Evolutionary conservation across 495 filamentous ascomycete genomes (phyloP), one percentile per base, ranked within the genome.

Genomic region (Pyrenopolyporus hunteri): DNA sequence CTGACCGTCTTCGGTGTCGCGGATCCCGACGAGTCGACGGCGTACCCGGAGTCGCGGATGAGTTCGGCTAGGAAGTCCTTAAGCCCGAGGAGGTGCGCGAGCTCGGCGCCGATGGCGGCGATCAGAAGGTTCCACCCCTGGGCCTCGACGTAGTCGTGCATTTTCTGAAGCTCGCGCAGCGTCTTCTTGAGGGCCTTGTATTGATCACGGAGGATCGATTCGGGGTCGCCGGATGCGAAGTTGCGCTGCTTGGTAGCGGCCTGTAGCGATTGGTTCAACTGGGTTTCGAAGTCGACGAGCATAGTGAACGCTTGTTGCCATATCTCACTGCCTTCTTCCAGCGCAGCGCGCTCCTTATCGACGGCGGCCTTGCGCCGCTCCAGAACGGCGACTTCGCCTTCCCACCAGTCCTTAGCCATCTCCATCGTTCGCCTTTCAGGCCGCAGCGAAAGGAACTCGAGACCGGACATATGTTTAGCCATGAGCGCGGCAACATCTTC

Each of bases 41-140:
- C 68, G 28, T 73, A 72, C 1, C 70, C 69, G 1, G 67, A 63
- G 9, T 46, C 47, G 2, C 69, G 66, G 9, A 90, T 71, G 1
- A 77, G 78, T 13, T 75, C 78, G 26, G 81, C 74, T 44, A 98
- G 75, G 59, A 96, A 80, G 1, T 74, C 74, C 51, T 83, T 80
- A 7, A 87, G 89, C 66, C 92, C 86, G 45, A 74, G 79, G 48
- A 97, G 85, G 6, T 95, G 93, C 63, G 93, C 89, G 3, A 96
- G 70, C 66, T 98, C 94, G 1, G 94, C 91, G 3, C 92, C 89
- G 56, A 97, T 87, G 54, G 90, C 92, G 54, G 89, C 93, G 17
- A 97, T 84, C 19, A 98, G 78, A 20, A 98, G 74, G 33, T 90
- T 97, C 94, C 94, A 98, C 5, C 85, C 82, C 50, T 82, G 82